A percentile compares a stretch with the other conserved stretches of the same genome.
Evolutionary conservation across 2,329 filamentous ascomycete genomes (phyloP).

Genomic region (Hyphodiscus sp.): DNA sequence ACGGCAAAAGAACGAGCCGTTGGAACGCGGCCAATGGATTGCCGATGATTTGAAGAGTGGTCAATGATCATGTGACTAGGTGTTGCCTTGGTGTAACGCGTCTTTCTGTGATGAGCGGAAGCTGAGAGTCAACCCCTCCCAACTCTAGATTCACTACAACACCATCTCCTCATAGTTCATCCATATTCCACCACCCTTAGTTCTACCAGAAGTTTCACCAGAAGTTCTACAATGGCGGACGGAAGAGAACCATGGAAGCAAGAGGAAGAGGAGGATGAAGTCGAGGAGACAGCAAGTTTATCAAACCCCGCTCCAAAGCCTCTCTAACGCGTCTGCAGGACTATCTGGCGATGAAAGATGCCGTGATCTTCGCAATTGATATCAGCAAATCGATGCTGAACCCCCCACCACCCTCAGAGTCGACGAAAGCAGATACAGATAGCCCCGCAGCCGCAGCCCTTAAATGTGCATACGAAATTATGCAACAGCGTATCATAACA

Average conservation of each 20-base stretch:
- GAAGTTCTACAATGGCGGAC: neutral
- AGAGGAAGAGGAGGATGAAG: conserved; percentile 63
- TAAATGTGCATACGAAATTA: conserved; percentile 89
- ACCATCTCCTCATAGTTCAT: no score
- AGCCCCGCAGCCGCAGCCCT: conserved; percentile 77
- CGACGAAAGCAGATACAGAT: conserved; percentile 72
- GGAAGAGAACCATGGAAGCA: conserved; percentile 35
- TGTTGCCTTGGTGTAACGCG: neutral
- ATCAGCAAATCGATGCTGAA: conserved; percentile 82
- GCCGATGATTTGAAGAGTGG: neutral
- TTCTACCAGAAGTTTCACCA: neutral
- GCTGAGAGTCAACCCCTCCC: no score
- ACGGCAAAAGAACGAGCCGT: neutral
- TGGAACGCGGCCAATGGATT: neutral
- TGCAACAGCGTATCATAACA: conserved; percentile 98
- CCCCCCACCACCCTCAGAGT: conserved; percentile 53
- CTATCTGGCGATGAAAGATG: conserved; percentile 92
- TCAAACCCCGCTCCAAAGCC: neutral
- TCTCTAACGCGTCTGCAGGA: conserved; percentile 43
- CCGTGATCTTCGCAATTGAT: conserved; percentile 94
- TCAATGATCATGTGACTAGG: neutral
- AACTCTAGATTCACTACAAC: neutral
- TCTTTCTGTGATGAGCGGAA: no score
- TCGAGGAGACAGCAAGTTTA: conserved; percentile 53
- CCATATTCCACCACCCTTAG: neutral